Base-by-base conservation (phyloP, 169 alveolate species). In the Theileria sp. region DNA sequence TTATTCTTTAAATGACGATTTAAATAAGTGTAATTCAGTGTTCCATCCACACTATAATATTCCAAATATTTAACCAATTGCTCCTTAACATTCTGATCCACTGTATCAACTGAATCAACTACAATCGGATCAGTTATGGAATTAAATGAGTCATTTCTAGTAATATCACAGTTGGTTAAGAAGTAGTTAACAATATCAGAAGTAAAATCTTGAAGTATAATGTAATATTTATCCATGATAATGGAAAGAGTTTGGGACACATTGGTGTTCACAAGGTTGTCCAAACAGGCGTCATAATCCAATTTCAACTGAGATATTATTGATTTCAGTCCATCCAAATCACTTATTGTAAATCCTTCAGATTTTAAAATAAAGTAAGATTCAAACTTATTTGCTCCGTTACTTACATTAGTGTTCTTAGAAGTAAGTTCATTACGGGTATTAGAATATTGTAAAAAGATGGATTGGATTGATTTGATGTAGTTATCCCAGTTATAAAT, bases 401-500 rank as follows among this genome's bases (percentile, higher is more conserved):
- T 15, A 10, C 19, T 44, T 7, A 64, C 3, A 38, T 25, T 64
- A 60, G n/a, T 25, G 10, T 17, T 3, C 12, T 62, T n/a, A 12
- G 61, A 15, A 17, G 19, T 77, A 36, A 13, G 61, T 17, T 19
- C 28, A 71, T 49, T 70, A 1, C 72, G 69, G 26, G n/a, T 44
- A 25, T 30, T 19, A 12, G 34, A 6, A 60, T 77, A 83, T 19
- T 85, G 38, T 6, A 44, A 7, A 8, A 83, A 30, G 28, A 73
- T 13, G 12, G 62, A 19, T 10, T 51, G 81, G 19, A 74, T 30
- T 1, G 62, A n/a, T 9, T 70, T 60, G 62, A 83, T 32, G 72
- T 79, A 76, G 23, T 83, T 80, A 25, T 83, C 89, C 89, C 89
- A 83, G 72, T 77, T 77, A 49, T 83, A 71, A 66, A 83, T 69